These are phyloP conservation scores for Taiozyma sp. DNA, from an alignment of 1,139 yeast species.

Conservation along the genomic window DNA sequence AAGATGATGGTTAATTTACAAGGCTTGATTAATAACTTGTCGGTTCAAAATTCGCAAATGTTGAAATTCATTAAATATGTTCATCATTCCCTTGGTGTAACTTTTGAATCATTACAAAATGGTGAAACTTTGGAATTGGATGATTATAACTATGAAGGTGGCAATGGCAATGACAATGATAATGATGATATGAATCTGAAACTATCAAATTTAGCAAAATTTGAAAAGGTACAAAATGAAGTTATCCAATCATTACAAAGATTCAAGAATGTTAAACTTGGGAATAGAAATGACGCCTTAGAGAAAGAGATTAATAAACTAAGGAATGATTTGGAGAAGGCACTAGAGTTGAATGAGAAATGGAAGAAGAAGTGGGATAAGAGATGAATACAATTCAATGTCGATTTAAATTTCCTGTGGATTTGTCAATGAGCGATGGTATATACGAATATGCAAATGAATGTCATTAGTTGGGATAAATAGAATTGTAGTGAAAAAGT, in stretches of 20 bases:
- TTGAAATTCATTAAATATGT: slow-evolving; percentile 28
- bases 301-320: slow-evolving; percentile 34
- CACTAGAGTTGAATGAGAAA: slow-evolving; percentile 41
- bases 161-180: neutral
- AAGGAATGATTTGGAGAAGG: slow-evolving; percentile 38
- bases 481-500: neutral
- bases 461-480: neutral
- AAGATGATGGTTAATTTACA: slow-evolving; percentile 35
- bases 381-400: neutral
- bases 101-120: slow-evolving; percentile 14
- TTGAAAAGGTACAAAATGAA: slow-evolving; percentile 8
- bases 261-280: slow-evolving; percentile 2
- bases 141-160: neutral
- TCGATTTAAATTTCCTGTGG: neutral
- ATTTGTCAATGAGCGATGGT: neutral
- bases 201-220: slow-evolving; percentile 21
- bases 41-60: slow-evolving; percentile 36
- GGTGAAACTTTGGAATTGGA: slow-evolving; percentile 6
- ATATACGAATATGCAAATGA: neutral
- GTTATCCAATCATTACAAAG: slow-evolving; percentile 10
- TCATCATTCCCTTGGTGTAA: neutral
- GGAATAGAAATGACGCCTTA: slow-evolving; percentile 18
- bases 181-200: slow-evolving; percentile 3
- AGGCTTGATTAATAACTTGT: slow-evolving; percentile 35
- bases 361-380: slow-evolving; percentile 32